Base-by-base conservation (phyloP, 805 yeast species). In the Wickerhamiella slavikovae region DNA sequence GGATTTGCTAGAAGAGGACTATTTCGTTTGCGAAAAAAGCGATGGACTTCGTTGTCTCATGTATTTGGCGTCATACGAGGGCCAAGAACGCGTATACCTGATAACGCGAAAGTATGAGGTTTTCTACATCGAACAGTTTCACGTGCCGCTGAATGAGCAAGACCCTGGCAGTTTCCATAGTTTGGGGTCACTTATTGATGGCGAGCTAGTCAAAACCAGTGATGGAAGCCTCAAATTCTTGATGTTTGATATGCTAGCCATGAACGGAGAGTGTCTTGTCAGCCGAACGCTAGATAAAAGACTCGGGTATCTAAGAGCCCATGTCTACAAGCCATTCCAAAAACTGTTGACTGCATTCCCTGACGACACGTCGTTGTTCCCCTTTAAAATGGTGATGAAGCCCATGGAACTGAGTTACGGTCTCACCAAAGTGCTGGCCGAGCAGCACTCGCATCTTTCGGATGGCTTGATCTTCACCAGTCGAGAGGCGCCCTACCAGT, bases 401-500 rank as follows among this genome's bases (percentile, higher is more conserved):
- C 66, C 75, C 40, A 85, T 89, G 95, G 71, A 77, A 25, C 68
- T 71, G 37, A 65, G 93, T 5, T 79, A 75, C 47, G 74, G 75
- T 31, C 66, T 91, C 9, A 65, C 68, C 22, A 73, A 70, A 43
- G 80, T 85, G 7, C 71, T 82, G 32, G 59, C 70, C 22, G 71
- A 68, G 42, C 62, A 68, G 29, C 58, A 85, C 28, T 77, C 79
- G 15, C 95, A 89, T 52, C 75, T 77, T 34, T 71, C 89, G 3
- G 99, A 89, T 54, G 99, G 99, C 1, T 62, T 89, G 17, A 79
- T 89, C 35, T 78, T 82, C 50, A 89, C 99, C 2, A 79, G 93
- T 38, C 75, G 91, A 25, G 79, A 70, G 30, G 68, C 85, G 1
- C 91, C 93, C 0, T 89, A 89, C 52, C 60, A 68, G 3, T 68